Evolutionary conservation across 768 basidiomycete genomes (phyloP).

Genomic region (Calocybe gangraenosa): DNA sequence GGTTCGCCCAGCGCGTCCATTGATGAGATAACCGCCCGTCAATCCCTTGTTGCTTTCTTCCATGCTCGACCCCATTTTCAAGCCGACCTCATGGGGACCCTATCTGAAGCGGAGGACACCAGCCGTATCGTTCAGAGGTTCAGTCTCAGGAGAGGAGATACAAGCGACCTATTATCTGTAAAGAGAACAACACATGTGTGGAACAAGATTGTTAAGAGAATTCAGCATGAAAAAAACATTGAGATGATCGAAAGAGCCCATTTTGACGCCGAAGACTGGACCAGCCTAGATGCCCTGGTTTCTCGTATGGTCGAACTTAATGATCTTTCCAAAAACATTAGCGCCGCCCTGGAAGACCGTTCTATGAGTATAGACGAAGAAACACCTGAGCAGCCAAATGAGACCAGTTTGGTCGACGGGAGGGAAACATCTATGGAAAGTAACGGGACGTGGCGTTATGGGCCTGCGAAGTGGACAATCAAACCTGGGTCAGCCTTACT

Average conservation of each 20-base stretch:
- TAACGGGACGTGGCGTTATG: constrained; percentile 21
- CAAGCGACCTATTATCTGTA: constrained; percentile 62
- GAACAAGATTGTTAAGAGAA: constrained; percentile 44
- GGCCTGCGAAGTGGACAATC: constrained; percentile 50
- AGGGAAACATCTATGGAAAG: neutral
- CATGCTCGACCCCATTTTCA: constrained; percentile 55
- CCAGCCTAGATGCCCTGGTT: constrained; percentile 48
- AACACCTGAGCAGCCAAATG: neutral
- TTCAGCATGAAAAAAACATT: constrained; percentile 54
- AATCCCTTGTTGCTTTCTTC: constrained; percentile 76
- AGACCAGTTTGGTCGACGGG: neutral
- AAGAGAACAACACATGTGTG: constrained; percentile 60
- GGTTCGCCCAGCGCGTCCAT: constrained; percentile 82
- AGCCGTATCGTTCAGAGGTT: constrained; percentile 77
- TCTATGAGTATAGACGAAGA: constrained; percentile 19
- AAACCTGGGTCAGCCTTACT: constrained; percentile 52
- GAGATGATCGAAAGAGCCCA: constrained; percentile 33
- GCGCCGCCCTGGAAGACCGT: constrained; percentile 20
- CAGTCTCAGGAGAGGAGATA: constrained; percentile 60
- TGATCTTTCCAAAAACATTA: constrained; percentile 54
- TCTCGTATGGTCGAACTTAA: constrained; percentile 47
- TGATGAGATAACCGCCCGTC: constrained; percentile 66
- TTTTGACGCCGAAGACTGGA: constrained; percentile 44
- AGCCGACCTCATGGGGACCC: constrained; percentile 51
- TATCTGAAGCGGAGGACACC: constrained; percentile 64